Evolutionary conservation across 768 basidiomycete genomes (phyloP).

Genomic region (Tulasnella sp.): DNA sequence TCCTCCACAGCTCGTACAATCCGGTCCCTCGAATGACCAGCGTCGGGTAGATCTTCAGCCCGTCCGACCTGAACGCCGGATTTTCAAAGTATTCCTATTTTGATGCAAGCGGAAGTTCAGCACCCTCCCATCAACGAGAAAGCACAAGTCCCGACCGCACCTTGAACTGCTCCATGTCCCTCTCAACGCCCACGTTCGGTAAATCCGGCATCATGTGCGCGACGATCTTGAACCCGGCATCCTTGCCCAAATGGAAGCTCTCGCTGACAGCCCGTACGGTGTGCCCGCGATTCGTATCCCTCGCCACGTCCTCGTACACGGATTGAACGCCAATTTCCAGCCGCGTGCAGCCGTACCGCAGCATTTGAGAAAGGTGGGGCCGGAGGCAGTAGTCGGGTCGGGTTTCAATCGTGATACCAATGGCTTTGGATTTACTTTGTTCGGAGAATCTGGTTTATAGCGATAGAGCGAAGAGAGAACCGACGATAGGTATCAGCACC

Average conservation of each 20-base stretch:
- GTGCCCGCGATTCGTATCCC: slow-evolving; percentile 98
- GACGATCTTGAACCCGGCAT: slow-evolving; percentile 99
- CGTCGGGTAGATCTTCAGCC: slow-evolving; percentile 97
- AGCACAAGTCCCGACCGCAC: slow-evolving; percentile 33
- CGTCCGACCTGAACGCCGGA: slow-evolving; percentile 95
- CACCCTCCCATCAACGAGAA: not conserved
- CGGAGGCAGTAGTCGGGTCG: slow-evolving; percentile 97
- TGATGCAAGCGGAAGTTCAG: not conserved
- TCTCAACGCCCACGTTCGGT: slow-evolving; percentile 95
- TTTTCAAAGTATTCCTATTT: slow-evolving; percentile 92
- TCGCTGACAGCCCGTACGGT: slow-evolving; percentile 97
- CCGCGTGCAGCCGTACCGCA: slow-evolving; percentile 97
- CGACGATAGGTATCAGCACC: too few relatives aligned
- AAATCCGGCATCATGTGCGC: slow-evolving; percentile 99
- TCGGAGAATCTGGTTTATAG: slow-evolving; percentile 73
- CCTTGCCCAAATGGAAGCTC: slow-evolving; percentile 96
- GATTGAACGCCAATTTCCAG: slow-evolving; percentile 99
- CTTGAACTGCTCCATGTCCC: slow-evolving; percentile 98
- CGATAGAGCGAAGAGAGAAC: not conserved
- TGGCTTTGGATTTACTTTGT: slow-evolving; percentile 96
- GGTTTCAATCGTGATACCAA: slow-evolving; percentile 99
- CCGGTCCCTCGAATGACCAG: slow-evolving; percentile 97
- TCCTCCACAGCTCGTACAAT: slow-evolving; percentile 93
- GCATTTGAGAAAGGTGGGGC: slow-evolving; percentile 98
- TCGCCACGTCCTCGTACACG: slow-evolving; percentile 98